Conservation (phyloP, 768 basidiomycete species). For the Boletus bicolor region DNA sequence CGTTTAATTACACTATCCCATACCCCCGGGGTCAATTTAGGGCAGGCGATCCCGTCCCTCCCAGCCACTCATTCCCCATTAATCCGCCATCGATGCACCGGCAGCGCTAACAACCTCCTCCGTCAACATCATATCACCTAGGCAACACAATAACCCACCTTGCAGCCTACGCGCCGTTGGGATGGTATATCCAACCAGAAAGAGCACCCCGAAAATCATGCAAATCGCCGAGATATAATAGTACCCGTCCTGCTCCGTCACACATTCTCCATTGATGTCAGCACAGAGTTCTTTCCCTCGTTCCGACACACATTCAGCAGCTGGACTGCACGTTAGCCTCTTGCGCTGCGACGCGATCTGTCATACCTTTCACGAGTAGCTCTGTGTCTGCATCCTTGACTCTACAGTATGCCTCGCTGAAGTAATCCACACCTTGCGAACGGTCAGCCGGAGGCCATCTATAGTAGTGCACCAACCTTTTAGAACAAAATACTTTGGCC, state of each 20-base stretch:
- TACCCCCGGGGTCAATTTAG: slow-evolving; percentile 23
- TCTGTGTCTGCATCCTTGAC: slow-evolving; percentile 56
- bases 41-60: slow-evolving; percentile 24
- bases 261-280: slow-evolving; percentile 73
- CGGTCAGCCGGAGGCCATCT: slow-evolving; percentile 7
- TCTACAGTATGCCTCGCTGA: slow-evolving; percentile 81
- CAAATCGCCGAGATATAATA: slow-evolving; percentile 83
- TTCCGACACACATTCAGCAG: slow-evolving; percentile 88
- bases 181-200: slow-evolving; percentile 73
- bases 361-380: slow-evolving; percentile 53
- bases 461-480: slow-evolving; percentile 50
- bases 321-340: slow-evolving; percentile 37
- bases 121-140: not conserved
- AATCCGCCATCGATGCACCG: slow-evolving; percentile 70
- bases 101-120: slow-evolving; percentile 48
- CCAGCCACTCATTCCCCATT: slow-evolving; percentile 30
- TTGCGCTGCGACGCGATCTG: not conserved
- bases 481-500: slow-evolving; percentile 96
- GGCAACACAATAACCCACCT: slow-evolving; percentile 47
- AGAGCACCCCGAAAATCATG: slow-evolving; percentile 66
- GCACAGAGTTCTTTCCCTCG: slow-evolving; percentile 79
- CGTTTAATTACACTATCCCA: slow-evolving; percentile 17
- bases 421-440: slow-evolving; percentile 73
- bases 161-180: slow-evolving; percentile 85
- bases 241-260: slow-evolving; percentile 88